These are phyloP conservation scores for Toxoplasma gondii DNA, from an alignment of 169 alveolate species.

Conservation along the genomic window DNA sequence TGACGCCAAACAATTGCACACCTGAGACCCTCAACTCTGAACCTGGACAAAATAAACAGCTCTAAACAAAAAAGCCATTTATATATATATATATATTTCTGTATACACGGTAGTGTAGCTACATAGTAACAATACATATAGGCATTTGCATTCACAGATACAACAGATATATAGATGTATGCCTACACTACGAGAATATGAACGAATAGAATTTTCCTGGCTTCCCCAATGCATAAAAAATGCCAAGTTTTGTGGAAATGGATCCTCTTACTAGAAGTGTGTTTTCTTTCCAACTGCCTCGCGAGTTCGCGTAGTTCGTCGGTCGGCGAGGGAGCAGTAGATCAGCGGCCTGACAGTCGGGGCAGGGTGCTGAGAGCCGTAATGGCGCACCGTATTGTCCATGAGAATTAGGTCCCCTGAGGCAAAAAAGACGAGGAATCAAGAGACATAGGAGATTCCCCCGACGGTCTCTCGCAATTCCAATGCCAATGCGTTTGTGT, in stretches of 20 bases:
- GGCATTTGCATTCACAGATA: too few relatives aligned
- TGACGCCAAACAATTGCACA: not conserved
- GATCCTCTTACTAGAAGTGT: constrained; percentile 40
- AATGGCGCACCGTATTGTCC: constrained; percentile 57
- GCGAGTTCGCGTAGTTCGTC: constrained; percentile 23
- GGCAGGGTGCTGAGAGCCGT: constrained; percentile 41
- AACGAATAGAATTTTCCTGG: too few relatives aligned
- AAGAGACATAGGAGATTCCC: not conserved
- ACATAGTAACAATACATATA: too few relatives aligned
- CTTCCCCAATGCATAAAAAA: too few relatives aligned
- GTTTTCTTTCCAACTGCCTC: constrained; percentile 53
- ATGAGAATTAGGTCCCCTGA: constrained; percentile 48
- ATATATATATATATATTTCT: too few relatives aligned
- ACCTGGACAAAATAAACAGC: not conserved
- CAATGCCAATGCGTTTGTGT: not conserved
- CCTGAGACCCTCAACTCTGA: not conserved
- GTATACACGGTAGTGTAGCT: too few relatives aligned
- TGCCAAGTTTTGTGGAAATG: too few relatives aligned
- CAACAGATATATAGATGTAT: too few relatives aligned
- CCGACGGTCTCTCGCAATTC: not conserved
- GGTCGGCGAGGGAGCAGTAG: constrained; percentile 48
- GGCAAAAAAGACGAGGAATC: not conserved
- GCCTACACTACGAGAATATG: too few relatives aligned
- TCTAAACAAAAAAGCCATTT: too few relatives aligned
- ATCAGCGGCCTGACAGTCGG: constrained; percentile 51